Evolutionary conservation across 2,329 filamentous ascomycete genomes (phyloP).

Genomic region (Aschersonia sp.): DNA sequence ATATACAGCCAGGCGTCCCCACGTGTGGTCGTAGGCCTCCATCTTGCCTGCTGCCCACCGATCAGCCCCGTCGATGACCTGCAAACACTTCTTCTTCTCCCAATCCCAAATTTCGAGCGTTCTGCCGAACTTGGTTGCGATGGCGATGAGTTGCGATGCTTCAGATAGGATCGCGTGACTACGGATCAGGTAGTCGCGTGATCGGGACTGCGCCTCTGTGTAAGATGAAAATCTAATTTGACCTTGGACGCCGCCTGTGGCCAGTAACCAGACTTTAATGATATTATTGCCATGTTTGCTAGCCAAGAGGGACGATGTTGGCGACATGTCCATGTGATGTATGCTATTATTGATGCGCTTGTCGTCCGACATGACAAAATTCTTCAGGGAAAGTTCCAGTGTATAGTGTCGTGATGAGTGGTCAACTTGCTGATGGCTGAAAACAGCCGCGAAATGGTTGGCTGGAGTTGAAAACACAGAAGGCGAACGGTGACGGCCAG

Average conservation of each 20-base stretch:
- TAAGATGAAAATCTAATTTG: constrained; percentile 24
- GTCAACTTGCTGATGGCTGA: background rate
- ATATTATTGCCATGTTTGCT: constrained; percentile 45
- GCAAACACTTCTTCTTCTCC: constrained; percentile 22
- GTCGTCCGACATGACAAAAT: constrained; percentile 10
- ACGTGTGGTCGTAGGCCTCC: constrained; percentile 18
- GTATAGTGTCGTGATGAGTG: background rate
- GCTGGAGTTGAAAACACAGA: background rate
- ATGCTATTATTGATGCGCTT: constrained; percentile 18
- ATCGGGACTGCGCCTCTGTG: constrained; percentile 21
- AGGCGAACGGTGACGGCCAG: background rate
- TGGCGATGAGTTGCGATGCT: constrained; percentile 19
- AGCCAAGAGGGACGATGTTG: constrained; percentile 17
- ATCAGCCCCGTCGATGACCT: constrained; percentile 21
- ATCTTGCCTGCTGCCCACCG: constrained; percentile 22
- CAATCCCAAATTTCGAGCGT: constrained; percentile 25
- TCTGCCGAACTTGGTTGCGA: constrained; percentile 24
- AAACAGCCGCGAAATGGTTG: background rate
- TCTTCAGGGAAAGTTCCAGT: constrained; percentile 9
- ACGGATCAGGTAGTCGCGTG: constrained; percentile 26
- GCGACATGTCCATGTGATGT: constrained; percentile 21
- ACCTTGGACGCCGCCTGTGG: constrained; percentile 60
- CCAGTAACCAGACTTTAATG: constrained; percentile 79
- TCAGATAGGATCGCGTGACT: constrained; percentile 27
- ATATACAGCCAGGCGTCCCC: constrained; percentile 20